Evolutionary conservation across 768 basidiomycete species (phyloP).

Genomic region (Agrocybe praecox): DNA sequence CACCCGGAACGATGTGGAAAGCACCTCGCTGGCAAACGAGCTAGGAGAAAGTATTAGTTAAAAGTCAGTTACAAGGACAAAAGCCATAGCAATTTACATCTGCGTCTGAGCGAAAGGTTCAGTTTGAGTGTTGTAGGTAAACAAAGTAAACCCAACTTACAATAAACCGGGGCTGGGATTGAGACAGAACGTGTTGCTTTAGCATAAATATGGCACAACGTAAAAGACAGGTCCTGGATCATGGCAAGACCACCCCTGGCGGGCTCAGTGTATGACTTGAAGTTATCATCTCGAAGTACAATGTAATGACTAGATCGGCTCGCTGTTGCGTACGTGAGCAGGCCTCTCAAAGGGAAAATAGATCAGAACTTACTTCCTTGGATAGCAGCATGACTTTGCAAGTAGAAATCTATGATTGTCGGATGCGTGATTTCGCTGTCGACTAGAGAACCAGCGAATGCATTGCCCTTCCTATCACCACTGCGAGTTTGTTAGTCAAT

Average conservation of each 20-base stretch:
- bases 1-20: conserved; percentile 16
- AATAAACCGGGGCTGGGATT: conserved; percentile 32
- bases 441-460: conserved; percentile 50
- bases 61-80: background rate
- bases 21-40: conserved; percentile 21
- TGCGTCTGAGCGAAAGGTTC: conserved; percentile 14
- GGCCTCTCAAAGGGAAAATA: background rate
- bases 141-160: conserved; percentile 23
- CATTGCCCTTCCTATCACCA: conserved; percentile 40
- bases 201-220: conserved; percentile 28
- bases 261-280: background rate
- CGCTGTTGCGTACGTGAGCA: conserved; percentile 3
- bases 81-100: conserved; percentile 16
- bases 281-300: conserved; percentile 26
- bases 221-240: conserved; percentile 24
- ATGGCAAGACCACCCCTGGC: conserved; percentile 2
- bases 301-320: conserved; percentile 27
- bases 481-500: background rate
- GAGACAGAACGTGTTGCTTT: conserved; percentile 34
- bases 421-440: conserved; percentile 46
- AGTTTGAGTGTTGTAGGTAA: background rate
- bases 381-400: conserved; percentile 59
- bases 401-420: conserved; percentile 49
- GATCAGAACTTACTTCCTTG: conserved; percentile 46
- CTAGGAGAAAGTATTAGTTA: conserved; percentile 4